Base-by-base conservation (phyloP, 768 basidiomycete genomes). In the Suillus americanus region DNA sequence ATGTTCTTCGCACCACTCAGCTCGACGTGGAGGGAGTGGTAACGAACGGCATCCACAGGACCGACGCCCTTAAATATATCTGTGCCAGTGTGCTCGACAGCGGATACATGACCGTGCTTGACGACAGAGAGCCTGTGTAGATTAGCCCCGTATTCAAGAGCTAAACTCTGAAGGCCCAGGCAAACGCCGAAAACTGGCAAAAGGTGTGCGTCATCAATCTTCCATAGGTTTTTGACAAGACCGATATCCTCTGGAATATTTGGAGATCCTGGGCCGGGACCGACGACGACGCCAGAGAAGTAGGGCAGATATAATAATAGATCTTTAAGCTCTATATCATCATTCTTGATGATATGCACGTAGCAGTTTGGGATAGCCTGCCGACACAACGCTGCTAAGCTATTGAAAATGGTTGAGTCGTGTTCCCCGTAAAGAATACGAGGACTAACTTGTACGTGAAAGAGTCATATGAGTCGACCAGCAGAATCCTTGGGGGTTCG, bases 391-490 rank as follows among this genome's bases (percentile, higher is more conserved):
- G 90, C 83, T 60, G 91, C 91, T 62, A 94, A 85, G 71, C 92
- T 94, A 63, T 25, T 45, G 14, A 10, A 20, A 62, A 61, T 30
- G 10, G 65, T 35, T 45, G 57, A 62, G 56, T 33, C 40, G 53
- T 37, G 57, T 35, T 38, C 66, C 14, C 18, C 37, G 13, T 35
- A 46, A 65, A 23, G 5, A 28, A 14, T 40, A 51, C 8, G 37
- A 48, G 2, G n/a, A 81, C 89, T 64, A 62, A 92, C 92, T 94
- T 94, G 85, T 85, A 85, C n/a, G 92, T 91, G 75, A 94, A 94
- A 2, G 92, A 93, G 74, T 94, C 92, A 68, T 94, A 92, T 0
- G 92, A 94, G 73, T 93, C 92, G 37, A 94, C 81, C 54, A 94
- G 80, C 37, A 94, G 80, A 55, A 94, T 79, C 61, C 84, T 81